Conservation (phyloP, 2,329 filamentous ascomycete genomes). For the Aspergillus sp. region DNA sequence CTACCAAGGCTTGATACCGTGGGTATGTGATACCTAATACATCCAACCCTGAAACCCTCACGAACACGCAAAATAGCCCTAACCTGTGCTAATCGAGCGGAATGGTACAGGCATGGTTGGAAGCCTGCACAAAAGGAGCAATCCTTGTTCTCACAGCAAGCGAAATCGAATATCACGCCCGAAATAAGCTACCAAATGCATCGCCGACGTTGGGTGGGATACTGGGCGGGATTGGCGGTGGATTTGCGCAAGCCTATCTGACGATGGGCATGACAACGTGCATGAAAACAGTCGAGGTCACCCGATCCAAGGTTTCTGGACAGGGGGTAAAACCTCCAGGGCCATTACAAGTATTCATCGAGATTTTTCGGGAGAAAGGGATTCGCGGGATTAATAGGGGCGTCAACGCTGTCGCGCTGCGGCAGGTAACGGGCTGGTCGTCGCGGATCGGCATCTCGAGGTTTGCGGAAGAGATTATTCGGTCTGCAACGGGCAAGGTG, state of each 20-base stretch:
- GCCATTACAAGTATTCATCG: slow-evolving; percentile 5
- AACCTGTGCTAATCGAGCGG: background rate
- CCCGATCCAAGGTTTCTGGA: slow-evolving; percentile 79
- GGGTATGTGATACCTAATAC: background rate
- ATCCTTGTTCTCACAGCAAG: slow-evolving; percentile 96
- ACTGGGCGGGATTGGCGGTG: slow-evolving; percentile 82
- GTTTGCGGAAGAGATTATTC: slow-evolving; percentile 31
- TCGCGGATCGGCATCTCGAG: slow-evolving; percentile 27
- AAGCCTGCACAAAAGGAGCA: slow-evolving; percentile 96
- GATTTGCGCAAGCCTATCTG: slow-evolving; percentile 93
- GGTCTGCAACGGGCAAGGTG: slow-evolving; percentile 7
- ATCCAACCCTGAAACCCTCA: too few species aligned
- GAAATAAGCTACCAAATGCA: slow-evolving; percentile 35
- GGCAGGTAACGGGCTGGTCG: slow-evolving; percentile 24
- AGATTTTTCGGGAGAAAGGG: slow-evolving; percentile 13
- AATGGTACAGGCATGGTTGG: slow-evolving; percentile 75
- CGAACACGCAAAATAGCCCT: too few species aligned
- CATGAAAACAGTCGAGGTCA: slow-evolving; percentile 99
- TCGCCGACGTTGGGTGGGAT: slow-evolving; percentile 1
- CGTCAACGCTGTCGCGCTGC: slow-evolving; percentile 22
- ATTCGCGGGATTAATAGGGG: slow-evolving; percentile 20
- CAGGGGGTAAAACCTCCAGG: slow-evolving; percentile 1
- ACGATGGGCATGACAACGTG: slow-evolving; percentile 99
- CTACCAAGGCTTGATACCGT: slow-evolving; percentile 15
- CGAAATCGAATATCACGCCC: slow-evolving; percentile 92